A percentile compares a stretch with the other conserved stretches of the same genome.
Conservation (phyloP, 73 alveolate species). For the Durusdinium trenchii region DNA sequence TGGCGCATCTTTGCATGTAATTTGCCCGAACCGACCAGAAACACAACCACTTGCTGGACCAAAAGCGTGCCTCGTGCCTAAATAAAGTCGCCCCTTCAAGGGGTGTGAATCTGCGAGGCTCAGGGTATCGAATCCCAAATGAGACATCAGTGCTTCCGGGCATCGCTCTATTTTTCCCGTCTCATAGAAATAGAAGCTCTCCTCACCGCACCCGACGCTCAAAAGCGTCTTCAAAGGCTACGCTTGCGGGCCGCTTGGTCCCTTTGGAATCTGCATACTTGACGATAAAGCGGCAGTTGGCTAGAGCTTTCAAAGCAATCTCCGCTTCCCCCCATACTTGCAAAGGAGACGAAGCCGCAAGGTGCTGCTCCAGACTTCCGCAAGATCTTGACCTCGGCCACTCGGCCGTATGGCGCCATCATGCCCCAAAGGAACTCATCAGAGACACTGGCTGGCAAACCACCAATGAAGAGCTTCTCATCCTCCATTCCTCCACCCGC, state of each 20-base stretch:
- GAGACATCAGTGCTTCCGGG: too few relatives aligned
- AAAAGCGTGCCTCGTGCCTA: too few relatives aligned
- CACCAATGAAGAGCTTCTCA: constrained; percentile 78
- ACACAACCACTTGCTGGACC: too few relatives aligned
- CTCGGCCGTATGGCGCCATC: constrained; percentile 90
- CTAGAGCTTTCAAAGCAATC: constrained; percentile 9
- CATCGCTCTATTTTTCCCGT: too few relatives aligned
- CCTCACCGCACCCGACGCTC: too few relatives aligned
- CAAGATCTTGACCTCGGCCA: constrained; percentile 68
- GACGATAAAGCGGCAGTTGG: constrained; percentile 67
- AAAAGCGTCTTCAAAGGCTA: constrained; percentile 55
- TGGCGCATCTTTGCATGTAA: too few relatives aligned
- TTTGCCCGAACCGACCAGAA: too few relatives aligned
- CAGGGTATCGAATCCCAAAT: too few relatives aligned
- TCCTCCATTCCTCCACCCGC: constrained; percentile 47
- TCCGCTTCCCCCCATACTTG: constrained; percentile 28
- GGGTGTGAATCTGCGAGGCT: too few relatives aligned
- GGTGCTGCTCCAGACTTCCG: constrained; percentile 20
- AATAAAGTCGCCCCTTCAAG: too few relatives aligned
- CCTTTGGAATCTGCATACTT: constrained; percentile 64
- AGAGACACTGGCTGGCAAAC: background rate
- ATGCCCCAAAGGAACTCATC: constrained; percentile 43
- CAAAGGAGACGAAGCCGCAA: constrained; percentile 52
- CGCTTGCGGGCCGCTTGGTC: constrained; percentile 2
- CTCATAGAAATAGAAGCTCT: too few relatives aligned